These are phyloP conservation scores for Capronia coronata DNA, from an alignment of 2,329 filamentous ascomycete species.

Conservation along the genomic window DNA sequence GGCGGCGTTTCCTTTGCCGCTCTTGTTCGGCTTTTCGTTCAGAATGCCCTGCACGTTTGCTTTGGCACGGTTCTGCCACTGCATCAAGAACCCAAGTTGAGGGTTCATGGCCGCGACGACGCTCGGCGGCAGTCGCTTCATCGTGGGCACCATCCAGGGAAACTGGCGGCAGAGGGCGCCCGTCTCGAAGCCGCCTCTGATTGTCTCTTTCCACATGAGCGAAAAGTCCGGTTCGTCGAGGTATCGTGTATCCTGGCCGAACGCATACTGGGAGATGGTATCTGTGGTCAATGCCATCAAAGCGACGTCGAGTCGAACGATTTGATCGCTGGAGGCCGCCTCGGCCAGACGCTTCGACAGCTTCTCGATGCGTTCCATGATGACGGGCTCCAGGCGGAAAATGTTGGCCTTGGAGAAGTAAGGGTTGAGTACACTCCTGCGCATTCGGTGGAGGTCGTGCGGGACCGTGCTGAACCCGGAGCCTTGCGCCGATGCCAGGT, in stretches of 20 bases:
- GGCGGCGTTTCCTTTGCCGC: not conserved
- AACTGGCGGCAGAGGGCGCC: constrained; percentile 5
- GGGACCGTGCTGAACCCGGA: constrained; percentile 24
- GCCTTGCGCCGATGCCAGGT: constrained; percentile 13
- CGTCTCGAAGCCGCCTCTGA: constrained; percentile 8
- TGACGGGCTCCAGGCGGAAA: constrained; percentile 27
- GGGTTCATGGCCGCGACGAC: not conserved
- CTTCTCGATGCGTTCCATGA: constrained; percentile 28
- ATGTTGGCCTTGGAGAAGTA: constrained; percentile 27
- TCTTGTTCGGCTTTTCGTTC: constrained; percentile 9
- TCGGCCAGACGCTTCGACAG: constrained; percentile 20
- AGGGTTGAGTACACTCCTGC: constrained; percentile 26
- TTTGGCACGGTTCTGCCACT: not conserved
- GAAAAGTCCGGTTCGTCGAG: constrained; percentile 14
- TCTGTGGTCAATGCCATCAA: constrained; percentile 35
- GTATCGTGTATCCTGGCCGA: constrained; percentile 3
- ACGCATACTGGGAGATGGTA: constrained; percentile 24
- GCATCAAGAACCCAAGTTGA: constrained; percentile 1
- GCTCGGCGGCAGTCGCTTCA: not conserved
- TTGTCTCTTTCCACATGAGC: constrained; percentile 14
- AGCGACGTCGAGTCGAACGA: constrained; percentile 20
- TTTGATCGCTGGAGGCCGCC: constrained; percentile 3
- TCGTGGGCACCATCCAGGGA: constrained; percentile 1
- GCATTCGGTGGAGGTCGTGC: constrained; percentile 29
- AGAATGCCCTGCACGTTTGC: constrained; percentile 3